phyloP scores from a whole-genome alignment of 148 eudicot genomes.

The Nyssa sinensis region DNA sequence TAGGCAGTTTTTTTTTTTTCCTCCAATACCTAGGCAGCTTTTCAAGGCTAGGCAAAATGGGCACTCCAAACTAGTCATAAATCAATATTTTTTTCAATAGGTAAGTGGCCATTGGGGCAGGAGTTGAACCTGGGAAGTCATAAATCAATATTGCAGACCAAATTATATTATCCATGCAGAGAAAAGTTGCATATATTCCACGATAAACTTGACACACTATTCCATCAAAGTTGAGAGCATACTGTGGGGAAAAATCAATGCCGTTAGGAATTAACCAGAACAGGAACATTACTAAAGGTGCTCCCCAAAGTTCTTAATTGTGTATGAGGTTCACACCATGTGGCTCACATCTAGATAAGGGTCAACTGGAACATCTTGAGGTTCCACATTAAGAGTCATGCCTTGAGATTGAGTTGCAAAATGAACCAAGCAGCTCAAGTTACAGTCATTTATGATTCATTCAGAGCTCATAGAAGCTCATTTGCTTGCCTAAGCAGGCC shows the following conservation, averaged over 20 bases:
- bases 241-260: not conserved
- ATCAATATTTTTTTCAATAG: too few species aligned
- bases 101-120: too few species aligned
- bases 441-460: too few species aligned
- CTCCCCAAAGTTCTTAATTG: not conserved
- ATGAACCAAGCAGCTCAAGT: too few species aligned
- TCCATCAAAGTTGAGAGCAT: not conserved
- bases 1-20: not conserved
- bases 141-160: not conserved
- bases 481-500: too few species aligned
- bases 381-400: not conserved
- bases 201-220: not conserved
- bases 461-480: too few species aligned
- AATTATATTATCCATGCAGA: not conserved
- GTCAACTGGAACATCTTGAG: not conserved
- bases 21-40: not conserved
- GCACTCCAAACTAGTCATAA: not conserved
- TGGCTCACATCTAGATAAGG: not conserved
- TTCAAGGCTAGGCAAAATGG: not conserved
- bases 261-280: too few species aligned
- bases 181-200: not conserved
- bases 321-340: not conserved
- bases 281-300: too few species aligned
- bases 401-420: too few species aligned
- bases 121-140: too few species aligned